A percentile compares a stretch with the other conserved stretches of the same genome.
Evolutionary conservation across 225 moss, liverwort and hornwort species (phyloP).

Genomic region (Pseudisothecium myosuroides): DNA sequence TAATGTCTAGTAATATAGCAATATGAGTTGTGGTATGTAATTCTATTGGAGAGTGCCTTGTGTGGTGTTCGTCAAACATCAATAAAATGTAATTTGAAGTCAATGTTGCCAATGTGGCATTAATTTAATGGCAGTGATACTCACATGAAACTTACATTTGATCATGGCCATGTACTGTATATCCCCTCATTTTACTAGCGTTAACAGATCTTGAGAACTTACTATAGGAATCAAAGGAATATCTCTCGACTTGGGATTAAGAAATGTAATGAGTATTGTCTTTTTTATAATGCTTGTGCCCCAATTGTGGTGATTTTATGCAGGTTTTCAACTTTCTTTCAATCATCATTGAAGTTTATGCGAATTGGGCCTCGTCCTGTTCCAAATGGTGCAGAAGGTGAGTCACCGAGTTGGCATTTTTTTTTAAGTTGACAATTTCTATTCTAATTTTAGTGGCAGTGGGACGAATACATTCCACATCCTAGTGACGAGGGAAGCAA

Average conservation of each 20-base stretch:
- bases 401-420: neutral
- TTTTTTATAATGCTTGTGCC: neutral
- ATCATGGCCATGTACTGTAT: no score
- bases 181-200: neutral
- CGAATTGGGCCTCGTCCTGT: neutral
- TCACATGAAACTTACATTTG: neutral
- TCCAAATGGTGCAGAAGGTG: neutral
- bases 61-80: neutral
- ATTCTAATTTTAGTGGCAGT: neutral
- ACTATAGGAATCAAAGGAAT: no score
- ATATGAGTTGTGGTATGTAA: neutral
- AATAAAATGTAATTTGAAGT: rapidly evolving
- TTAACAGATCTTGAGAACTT: neutral
- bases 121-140: no score
- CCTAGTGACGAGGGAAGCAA: neutral
- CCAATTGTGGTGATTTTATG: neutral
- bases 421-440: rapidly evolving
- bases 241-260: no score
- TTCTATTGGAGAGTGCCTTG: neutral
- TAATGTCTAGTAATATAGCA: no score
- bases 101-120: neutral
- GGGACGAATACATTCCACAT: neutral
- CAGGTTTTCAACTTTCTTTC: neutral
- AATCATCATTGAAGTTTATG: neutral
- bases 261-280: rapidly evolving